Percentiles rank a stretch among this genome's conserved stretches.
These are phyloP conservation scores for Canariomyces notabilis DNA, from an alignment of 2,329 filamentous ascomycete species.

Conservation along the genomic window DNA sequence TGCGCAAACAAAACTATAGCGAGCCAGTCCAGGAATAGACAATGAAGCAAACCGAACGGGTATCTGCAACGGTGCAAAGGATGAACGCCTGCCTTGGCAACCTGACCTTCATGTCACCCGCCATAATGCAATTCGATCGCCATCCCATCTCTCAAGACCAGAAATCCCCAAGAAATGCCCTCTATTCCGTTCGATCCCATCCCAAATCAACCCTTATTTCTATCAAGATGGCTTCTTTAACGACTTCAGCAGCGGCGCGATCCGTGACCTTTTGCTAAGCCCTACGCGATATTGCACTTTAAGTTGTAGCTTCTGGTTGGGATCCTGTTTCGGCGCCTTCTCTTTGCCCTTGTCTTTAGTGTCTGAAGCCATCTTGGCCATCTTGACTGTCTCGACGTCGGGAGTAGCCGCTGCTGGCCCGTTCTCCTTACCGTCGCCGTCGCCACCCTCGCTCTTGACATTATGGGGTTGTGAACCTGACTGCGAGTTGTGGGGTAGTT, in stretches of 20 bases:
- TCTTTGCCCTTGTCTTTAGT: conserved; percentile 4
- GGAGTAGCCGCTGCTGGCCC: background rate
- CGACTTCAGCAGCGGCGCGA: conserved; percentile 48
- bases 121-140: no score
- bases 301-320: conserved; percentile 4
- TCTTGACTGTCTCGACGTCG: background rate
- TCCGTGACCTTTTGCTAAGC: conserved; percentile 45
- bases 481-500: conserved; percentile 6
- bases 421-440: conserved; percentile 7
- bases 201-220: background rate
- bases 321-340: conserved; percentile 8
- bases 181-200: background rate
- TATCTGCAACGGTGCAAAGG: no score
- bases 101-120: no score
- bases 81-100: no score
- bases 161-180: background rate
- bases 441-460: background rate
- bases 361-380: background rate
- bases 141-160: background rate
- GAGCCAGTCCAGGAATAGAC: no score
- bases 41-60: no score
- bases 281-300: conserved; percentile 47
- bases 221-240: conserved; percentile 35
- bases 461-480: background rate
- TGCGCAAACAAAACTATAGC: no score